Evolutionary conservation across 768 basidiomycete species (phyloP).

Genomic region (Pluteus cervinus): DNA sequence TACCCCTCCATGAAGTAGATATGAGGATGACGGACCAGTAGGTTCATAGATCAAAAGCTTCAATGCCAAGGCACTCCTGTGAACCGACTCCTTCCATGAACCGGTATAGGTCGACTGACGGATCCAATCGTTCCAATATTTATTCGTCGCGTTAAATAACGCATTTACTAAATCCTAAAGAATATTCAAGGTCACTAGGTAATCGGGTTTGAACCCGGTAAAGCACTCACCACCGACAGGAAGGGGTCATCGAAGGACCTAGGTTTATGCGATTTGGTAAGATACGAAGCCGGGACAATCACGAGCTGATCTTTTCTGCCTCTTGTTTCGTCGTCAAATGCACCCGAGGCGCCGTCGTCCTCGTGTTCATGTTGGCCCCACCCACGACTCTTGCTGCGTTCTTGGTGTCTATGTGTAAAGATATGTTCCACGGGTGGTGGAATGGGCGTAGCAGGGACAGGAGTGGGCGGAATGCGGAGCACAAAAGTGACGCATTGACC

Average conservation of each 20-base stretch:
- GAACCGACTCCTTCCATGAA: conserved; percentile 93
- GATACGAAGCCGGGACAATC: too few species aligned
- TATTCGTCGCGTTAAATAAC: conserved; percentile 58
- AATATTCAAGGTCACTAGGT: background rate
- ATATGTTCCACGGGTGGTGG: too few species aligned
- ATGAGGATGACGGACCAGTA: conserved; percentile 42
- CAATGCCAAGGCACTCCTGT: conserved; percentile 87
- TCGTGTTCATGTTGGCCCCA: too few species aligned
- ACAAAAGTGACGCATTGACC: conserved; percentile 92
- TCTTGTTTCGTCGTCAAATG: too few species aligned
- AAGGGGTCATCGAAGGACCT: conserved; percentile 58
- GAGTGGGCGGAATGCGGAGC: conserved; percentile 57
- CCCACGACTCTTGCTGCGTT: too few species aligned
- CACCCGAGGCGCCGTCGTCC: too few species aligned
- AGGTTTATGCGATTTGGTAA: too few species aligned
- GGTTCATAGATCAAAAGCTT: conserved; percentile 93
- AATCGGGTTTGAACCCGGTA: background rate
- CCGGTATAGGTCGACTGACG: conserved; percentile 85
- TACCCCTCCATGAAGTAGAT: background rate
- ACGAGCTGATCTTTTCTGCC: too few species aligned
- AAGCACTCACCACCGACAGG: conserved; percentile 47
- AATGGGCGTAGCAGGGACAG: too few species aligned
- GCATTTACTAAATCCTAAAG: conserved; percentile 47
- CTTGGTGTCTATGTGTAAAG: too few species aligned
- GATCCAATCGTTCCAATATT: conserved; percentile 89